Percentiles rank a stretch among this genome's conserved stretches.
These are phyloP conservation scores for Backusella psychrophila DNA, from an alignment of 192 early-diverging fungal genomes.

Conservation along the genomic window DNA sequence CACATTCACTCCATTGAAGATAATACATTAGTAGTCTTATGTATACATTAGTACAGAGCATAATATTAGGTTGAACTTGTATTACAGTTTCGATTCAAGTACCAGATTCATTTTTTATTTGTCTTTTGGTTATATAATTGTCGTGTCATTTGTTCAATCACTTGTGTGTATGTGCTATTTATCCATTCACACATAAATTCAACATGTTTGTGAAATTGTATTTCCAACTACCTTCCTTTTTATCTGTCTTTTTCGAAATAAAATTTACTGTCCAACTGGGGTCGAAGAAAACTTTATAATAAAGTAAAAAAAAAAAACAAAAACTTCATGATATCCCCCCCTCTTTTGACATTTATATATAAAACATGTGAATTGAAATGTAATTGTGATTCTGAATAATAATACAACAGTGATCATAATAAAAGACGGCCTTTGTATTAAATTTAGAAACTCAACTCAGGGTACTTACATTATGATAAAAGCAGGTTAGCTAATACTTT, in stretches of 20 bases:
- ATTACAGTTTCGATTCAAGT: background rate
- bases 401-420: background rate
- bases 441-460: background rate
- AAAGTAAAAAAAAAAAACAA: background rate
- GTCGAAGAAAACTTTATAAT: background rate
- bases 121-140: background rate
- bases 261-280: slow-evolving; percentile 1
- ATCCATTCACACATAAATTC: background rate
- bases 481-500: background rate
- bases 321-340: background rate
- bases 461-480: background rate
- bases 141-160: background rate
- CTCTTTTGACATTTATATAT: background rate
- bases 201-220: background rate
- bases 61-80: background rate
- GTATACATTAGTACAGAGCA: background rate
- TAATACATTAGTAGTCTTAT: background rate
- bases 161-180: background rate
- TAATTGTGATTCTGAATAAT: background rate
- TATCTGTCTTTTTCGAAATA: slow-evolving; percentile 3
- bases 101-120: background rate
- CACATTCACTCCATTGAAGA: background rate
- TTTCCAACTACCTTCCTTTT: background rate
- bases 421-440: background rate
- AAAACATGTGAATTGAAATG: background rate